phyloP scores from a whole-genome alignment of 495 filamentous ascomycete genomes.

The Sporormia fimetaria region DNA sequence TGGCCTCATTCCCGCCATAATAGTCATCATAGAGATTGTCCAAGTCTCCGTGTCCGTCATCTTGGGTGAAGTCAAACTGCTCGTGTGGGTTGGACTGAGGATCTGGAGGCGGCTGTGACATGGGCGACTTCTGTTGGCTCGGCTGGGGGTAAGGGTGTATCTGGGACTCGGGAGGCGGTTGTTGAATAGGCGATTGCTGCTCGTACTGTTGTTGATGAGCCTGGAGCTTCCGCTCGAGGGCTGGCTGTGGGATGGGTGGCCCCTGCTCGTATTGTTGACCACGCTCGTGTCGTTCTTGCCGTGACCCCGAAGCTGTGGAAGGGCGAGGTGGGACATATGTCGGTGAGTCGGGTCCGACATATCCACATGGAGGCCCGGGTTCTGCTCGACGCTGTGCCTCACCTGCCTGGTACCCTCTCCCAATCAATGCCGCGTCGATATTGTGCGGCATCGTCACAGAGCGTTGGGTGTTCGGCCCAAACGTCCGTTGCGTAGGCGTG shows the following conservation, averaged over 20 bases:
- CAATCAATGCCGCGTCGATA: background rate
- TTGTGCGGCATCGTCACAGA: conserved; percentile 24
- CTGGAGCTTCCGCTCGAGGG: conserved; percentile 9
- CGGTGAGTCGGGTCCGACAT: conserved; percentile 29
- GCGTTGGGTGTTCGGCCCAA: conserved; percentile 20
- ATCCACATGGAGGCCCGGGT: conserved; percentile 28
- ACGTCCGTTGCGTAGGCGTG: conserved; percentile 12
- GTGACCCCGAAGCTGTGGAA: conserved; percentile 40
- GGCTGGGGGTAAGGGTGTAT: no score
- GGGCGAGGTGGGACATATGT: conserved; percentile 35
- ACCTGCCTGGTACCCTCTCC: background rate
- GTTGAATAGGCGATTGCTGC: conserved; percentile 9
- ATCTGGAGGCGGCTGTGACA: no score
- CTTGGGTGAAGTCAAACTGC: no score
- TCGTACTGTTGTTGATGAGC: conserved; percentile 11
- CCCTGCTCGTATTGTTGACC: conserved; percentile 22
- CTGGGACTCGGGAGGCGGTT: no score
- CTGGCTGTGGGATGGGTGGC: conserved; percentile 26
- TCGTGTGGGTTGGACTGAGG: no score
- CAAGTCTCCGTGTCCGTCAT: conserved; percentile 14
- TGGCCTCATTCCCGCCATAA: conserved; percentile 30
- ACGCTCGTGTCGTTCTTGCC: conserved; percentile 10
- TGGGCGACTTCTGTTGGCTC: no score
- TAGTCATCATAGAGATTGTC: conserved; percentile 48
- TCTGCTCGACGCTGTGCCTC: conserved; percentile 27